These are phyloP conservation scores for Kuraishia molischiana DNA, from an alignment of 805 yeast species.

Conservation along the genomic window DNA sequence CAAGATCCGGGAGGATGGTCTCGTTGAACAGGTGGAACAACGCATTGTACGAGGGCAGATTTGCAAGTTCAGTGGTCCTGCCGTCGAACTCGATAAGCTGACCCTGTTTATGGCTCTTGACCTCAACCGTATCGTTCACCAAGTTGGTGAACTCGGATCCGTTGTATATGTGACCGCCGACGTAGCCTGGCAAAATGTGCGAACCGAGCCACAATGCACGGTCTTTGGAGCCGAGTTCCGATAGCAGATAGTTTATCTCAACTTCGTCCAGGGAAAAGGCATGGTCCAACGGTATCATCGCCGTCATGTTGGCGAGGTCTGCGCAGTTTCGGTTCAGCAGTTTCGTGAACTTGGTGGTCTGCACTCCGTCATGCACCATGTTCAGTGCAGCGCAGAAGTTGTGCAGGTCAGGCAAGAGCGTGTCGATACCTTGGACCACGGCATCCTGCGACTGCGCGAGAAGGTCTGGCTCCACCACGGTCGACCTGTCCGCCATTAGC, in stretches of 20 bases:
- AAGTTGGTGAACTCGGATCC: constrained; percentile 15
- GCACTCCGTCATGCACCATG: too few species aligned
- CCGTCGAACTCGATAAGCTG: neutral
- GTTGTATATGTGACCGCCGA: constrained; percentile 31
- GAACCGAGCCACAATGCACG: constrained; percentile 17
- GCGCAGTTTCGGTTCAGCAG: neutral
- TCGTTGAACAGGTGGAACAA: constrained; percentile 37
- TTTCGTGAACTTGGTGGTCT: neutral
- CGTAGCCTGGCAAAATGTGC: constrained; percentile 27
- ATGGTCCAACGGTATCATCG: constrained; percentile 36
- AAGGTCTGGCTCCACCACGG: constrained; percentile 48
- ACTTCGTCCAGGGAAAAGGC: constrained; percentile 26
- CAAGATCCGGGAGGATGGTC: constrained; percentile 15
- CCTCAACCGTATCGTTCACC: constrained; percentile 14
- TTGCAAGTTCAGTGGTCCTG: constrained; percentile 14
- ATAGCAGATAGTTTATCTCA: constrained; percentile 33
- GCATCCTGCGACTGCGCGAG: constrained; percentile 55
- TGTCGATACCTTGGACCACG: constrained; percentile 54
- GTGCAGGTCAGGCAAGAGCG: constrained; percentile 19
- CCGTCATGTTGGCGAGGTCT: constrained; percentile 25
- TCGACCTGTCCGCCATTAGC: constrained; percentile 28
- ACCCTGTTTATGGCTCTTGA: neutral
- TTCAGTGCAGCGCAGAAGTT: neutral
- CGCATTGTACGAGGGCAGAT: constrained; percentile 35
- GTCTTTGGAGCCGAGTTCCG: constrained; percentile 21